Base-by-base conservation (phyloP, 768 basidiomycete genomes). In the Auricularia sp. region DNA sequence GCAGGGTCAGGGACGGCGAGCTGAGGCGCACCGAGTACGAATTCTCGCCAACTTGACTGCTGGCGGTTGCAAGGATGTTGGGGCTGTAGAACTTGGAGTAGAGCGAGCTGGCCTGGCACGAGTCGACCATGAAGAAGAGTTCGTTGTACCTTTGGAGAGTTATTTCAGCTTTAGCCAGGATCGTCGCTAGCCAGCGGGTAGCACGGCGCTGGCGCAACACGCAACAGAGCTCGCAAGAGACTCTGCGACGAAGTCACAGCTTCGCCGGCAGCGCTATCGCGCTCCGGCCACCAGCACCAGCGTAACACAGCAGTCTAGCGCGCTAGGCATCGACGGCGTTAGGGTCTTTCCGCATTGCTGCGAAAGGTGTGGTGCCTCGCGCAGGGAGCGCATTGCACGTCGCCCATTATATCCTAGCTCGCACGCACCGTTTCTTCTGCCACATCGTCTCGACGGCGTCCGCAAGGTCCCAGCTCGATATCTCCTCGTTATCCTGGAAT, bases 391-490 rank as follows among this genome's bases (percentile, higher is more conserved):
- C 29, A 29, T 29, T 29, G 29, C 29, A 36, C 33, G 29, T 61
- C 1, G 29, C 29, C 54, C 54, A 56, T 10, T 10, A 14, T n/a
- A 56, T 44, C 11, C 43, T 10, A 11, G 18, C 43, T 44, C 29
- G 43, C 43, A 64, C 82, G 54, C 65, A 90, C 94, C 95, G 79
- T 72, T 89, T 88, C 81, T 98, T 98, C 73, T 95, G 90, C 80
- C 88, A 94, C 96, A 99, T 99, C 76, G 98, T 95, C 74, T 93
- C 93, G 66, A 98, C 90, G 2, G 97, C 95, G 72, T 98, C 96
- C 0, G 96, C 96, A n/a, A 98, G 84, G 72, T 98, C 97, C 65
- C 90, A 93, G 0, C 96, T 93, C 64, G 90, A 93, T 69, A 98
- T 93, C 74, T 99, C 97, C 74, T 98, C 97, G 73, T 91, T 94